Conservation (phyloP, 495 filamentous ascomycete species). For the Neurospora hispaniola region DNA sequence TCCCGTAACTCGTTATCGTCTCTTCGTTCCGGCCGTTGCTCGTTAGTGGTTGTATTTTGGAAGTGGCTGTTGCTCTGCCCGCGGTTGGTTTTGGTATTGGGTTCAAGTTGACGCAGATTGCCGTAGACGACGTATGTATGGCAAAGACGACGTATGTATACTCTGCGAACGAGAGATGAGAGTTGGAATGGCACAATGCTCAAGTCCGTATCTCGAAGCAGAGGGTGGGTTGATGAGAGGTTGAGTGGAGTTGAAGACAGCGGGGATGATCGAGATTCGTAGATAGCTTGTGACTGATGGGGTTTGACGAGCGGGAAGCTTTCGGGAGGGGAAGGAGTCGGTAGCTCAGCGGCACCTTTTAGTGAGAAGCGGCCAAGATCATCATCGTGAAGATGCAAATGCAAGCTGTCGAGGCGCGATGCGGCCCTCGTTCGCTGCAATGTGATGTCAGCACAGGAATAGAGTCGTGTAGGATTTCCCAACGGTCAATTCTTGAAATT, state of each 20-base stretch:
- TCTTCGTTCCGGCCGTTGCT: background rate
- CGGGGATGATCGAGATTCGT: background rate
- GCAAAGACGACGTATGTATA: background rate
- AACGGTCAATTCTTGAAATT: background rate
- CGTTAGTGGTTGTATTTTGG: background rate
- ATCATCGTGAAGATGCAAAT: background rate
- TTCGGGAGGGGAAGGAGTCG: background rate
- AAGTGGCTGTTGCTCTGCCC: background rate
- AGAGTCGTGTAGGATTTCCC: background rate
- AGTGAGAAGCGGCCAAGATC: background rate
- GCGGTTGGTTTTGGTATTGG: background rate
- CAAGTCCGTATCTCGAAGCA: background rate
- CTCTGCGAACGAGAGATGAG: background rate
- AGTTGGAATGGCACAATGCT: background rate
- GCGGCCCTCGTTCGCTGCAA: background rate
- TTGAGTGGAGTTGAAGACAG: background rate
- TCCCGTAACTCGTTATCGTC: background rate
- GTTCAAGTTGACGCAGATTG: background rate
- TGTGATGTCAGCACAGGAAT: background rate
- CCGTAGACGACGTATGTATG: background rate
- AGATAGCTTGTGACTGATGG: background rate
- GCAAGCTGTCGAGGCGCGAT: background rate
- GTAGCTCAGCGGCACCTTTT: background rate
- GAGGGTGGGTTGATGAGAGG: background rate
- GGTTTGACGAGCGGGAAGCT: background rate